Conservation (phyloP, 208 protist genomes). For the Herpetomonas muscarum region DNA sequence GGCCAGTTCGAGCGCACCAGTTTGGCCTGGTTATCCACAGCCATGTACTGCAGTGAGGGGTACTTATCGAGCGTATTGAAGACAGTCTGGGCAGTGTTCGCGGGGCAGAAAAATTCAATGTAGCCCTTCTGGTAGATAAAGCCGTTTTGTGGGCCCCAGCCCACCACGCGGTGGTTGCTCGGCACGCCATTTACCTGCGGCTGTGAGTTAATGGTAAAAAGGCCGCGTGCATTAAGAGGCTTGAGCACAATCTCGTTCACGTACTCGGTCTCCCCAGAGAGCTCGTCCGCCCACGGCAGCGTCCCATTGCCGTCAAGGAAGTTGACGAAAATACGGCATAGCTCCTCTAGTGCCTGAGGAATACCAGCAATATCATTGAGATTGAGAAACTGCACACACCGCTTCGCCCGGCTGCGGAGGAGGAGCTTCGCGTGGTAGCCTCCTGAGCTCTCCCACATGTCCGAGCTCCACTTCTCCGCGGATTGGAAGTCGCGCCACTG, state of each 20-base stretch:
- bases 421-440: slow-evolving; percentile 53
- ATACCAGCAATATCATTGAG: slow-evolving; percentile 23
- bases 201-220: slow-evolving; percentile 94
- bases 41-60: slow-evolving; percentile 43
- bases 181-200: slow-evolving; percentile 78
- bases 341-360: slow-evolving; percentile 23
- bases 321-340: slow-evolving; percentile 34
- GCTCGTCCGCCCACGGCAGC: slow-evolving; percentile 73
- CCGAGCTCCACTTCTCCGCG: slow-evolving; percentile 73
- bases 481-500: slow-evolving; percentile 91
- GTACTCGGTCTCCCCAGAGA: slow-evolving; percentile 49
- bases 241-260: slow-evolving; percentile 65
- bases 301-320: slow-evolving; percentile 41
- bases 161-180: slow-evolving; percentile 64
- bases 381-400: slow-evolving; percentile 35
- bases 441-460: slow-evolving; percentile 65
- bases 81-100: slow-evolving; percentile 20
- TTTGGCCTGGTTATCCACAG: slow-evolving; percentile 23
- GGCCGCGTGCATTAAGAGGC: slow-evolving; percentile 76
- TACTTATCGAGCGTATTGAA: slow-evolving; percentile 43
- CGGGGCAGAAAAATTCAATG: slow-evolving; percentile 63
- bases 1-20: slow-evolving; percentile 23
- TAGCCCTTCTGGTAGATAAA: slow-evolving; percentile 71
- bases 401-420: slow-evolving; percentile 30
- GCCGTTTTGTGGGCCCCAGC: slow-evolving; percentile 54